Percentiles rank a stretch among this genome's conserved stretches.
Conservation (phyloP, 2,329 filamentous ascomycete genomes). For the Phoma sp. region DNA sequence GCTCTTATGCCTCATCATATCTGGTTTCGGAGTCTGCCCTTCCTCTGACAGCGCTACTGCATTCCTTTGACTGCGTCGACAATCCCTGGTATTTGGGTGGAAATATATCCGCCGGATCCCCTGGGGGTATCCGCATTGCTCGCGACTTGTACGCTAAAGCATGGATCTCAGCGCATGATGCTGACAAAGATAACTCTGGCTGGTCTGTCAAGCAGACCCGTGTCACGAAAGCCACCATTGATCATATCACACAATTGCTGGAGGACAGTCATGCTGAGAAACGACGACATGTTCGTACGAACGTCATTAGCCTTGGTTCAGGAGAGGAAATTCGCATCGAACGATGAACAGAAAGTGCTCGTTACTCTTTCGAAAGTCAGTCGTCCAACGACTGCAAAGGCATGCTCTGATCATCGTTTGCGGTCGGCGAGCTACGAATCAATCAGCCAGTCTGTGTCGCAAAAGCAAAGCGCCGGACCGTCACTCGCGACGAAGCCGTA, state of each 20-base stretch:
- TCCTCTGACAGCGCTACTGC: conserved; percentile 68
- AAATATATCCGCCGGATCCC: conserved; percentile 62
- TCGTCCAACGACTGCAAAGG: too few relatives aligned
- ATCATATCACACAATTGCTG: conserved; percentile 40
- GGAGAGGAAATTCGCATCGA: conserved; percentile 32
- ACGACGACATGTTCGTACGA: conserved; percentile 16
- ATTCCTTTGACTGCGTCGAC: conserved; percentile 65
- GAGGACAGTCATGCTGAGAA: conserved; percentile 24
- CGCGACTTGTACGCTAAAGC: conserved; percentile 58
- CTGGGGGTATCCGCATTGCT: conserved; percentile 64
- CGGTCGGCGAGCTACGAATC: too few relatives aligned
- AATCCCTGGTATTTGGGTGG: conserved; percentile 69
- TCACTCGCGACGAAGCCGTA: too few relatives aligned
- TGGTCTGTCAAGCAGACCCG: conserved; percentile 59
- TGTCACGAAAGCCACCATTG: conserved; percentile 46
- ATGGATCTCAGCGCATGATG: conserved; percentile 69
- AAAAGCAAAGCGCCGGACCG: too few relatives aligned
- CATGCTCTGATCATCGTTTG: too few relatives aligned
- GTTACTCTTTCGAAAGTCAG: background rate
- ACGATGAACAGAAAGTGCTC: conserved; percentile 7
- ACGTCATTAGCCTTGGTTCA: conserved; percentile 27
- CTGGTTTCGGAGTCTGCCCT: conserved; percentile 63
- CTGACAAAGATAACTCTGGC: conserved; percentile 62
- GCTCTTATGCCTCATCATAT: conserved; percentile 63
- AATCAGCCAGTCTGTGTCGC: too few relatives aligned